These are phyloP conservation scores for Cryptococcus sp. DNA, from an alignment of 1,284 basidiomycete genomes.

Conservation along the genomic window DNA sequence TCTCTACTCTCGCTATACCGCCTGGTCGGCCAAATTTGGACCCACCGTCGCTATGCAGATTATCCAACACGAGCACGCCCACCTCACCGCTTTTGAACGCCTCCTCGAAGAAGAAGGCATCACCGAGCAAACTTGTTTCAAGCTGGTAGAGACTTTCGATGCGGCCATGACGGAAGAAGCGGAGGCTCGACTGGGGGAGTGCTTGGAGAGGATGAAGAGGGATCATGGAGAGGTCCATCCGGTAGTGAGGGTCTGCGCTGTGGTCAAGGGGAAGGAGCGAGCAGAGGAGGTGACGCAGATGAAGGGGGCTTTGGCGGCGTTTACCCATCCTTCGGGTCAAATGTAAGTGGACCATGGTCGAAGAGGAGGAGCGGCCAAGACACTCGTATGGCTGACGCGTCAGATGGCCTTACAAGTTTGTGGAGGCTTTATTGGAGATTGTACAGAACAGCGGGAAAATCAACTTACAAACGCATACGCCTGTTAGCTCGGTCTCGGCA, in stretches of 20 bases:
- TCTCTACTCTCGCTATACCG: conserved; percentile 18
- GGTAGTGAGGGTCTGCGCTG: conserved; percentile 8
- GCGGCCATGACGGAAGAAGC: conserved; percentile 21
- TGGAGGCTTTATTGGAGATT: conserved; percentile 15
- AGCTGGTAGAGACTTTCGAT: conserved; percentile 18
- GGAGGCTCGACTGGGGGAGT: conserved; percentile 8
- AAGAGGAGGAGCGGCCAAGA: neutral
- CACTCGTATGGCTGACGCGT: neutral
- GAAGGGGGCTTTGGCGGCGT: conserved; percentile 15
- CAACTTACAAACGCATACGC: conserved; percentile 22
- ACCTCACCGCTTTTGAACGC: conserved; percentile 13
- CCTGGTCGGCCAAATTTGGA: conserved; percentile 15
- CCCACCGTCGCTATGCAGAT: conserved; percentile 12
- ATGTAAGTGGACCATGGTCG: conserved; percentile 11
- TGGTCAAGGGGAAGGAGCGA: conserved; percentile 16
- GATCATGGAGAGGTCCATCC: conserved; percentile 10
- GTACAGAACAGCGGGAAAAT: conserved; percentile 11
- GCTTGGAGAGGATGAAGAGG: conserved; percentile 11
- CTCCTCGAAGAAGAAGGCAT: conserved; percentile 15
- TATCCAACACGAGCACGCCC: conserved; percentile 18
- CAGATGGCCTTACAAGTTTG: conserved; percentile 23
- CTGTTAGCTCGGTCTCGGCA: conserved; percentile 11
- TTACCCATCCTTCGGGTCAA: conserved; percentile 19
- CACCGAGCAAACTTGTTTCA: conserved; percentile 13
- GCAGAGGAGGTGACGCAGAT: conserved; percentile 20